Percentiles rank a stretch among this genome's conserved stretches.
phyloP scores from a whole-genome alignment of 306 rosid genomes.

The Acacia crassicarpa region DNA sequence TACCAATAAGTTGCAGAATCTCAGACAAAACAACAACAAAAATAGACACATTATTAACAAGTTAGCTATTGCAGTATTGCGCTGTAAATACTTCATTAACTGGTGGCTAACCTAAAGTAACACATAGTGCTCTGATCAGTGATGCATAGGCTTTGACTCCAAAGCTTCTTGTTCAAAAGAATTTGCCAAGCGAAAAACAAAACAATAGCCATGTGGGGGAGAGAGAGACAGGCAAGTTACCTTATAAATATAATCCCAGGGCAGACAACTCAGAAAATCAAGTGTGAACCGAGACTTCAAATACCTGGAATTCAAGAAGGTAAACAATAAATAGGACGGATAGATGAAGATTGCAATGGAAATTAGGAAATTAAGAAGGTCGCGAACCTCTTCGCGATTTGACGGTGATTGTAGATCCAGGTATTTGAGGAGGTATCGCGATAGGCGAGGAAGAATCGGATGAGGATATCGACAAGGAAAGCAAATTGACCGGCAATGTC shows the following conservation, averaged over 20 bases:
- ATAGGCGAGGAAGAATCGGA: slow-evolving; percentile 54
- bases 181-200: not conserved
- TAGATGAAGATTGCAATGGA: not conserved
- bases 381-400: slow-evolving; percentile 41
- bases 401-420: slow-evolving; percentile 37
- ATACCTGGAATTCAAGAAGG: slow-evolving; percentile 33
- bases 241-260: slow-evolving; percentile 74
- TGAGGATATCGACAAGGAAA: slow-evolving; percentile 52
- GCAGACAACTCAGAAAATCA: slow-evolving; percentile 58
- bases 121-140: not conserved
- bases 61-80: not conserved
- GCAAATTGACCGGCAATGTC: slow-evolving; percentile 66
- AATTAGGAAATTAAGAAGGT: not conserved
- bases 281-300: slow-evolving; percentile 55
- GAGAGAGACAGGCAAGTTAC: not conserved
- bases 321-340: not conserved
- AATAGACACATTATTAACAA: not conserved
- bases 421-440: slow-evolving; percentile 44
- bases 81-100: not conserved
- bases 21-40: not conserved
- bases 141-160: not conserved
- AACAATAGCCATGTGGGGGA: not conserved
- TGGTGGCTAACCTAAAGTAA: not conserved
- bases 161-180: not conserved
- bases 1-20: not conserved